phyloP scores from a whole-genome alignment of 1,284 basidiomycete genomes.

The Tilletia setariae region DNA sequence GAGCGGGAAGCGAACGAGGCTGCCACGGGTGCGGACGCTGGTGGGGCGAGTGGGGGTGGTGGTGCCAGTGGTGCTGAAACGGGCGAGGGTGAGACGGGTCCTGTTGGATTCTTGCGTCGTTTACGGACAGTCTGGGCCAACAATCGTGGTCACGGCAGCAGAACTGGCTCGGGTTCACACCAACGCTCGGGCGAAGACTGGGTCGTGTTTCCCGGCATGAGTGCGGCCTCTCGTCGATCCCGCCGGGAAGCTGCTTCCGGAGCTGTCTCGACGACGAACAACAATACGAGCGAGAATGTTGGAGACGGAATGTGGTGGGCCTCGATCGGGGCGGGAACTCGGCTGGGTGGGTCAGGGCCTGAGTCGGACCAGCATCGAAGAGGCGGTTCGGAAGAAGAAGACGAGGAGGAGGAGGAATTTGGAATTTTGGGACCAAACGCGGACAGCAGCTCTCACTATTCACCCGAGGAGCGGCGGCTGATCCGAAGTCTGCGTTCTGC shows the following conservation, averaged over 20 bases:
- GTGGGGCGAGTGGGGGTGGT: not conserved
- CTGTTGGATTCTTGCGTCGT: slow-evolving; percentile 29
- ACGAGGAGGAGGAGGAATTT: slow-evolving; percentile 23
- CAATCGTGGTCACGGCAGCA: slow-evolving; percentile 11
- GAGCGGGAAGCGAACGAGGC: slow-evolving; percentile 26
- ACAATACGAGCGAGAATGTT: not conserved
- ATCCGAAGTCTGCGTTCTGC: slow-evolving; percentile 28
- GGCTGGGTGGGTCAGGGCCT: slow-evolving; percentile 20
- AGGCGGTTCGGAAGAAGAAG: slow-evolving; percentile 29
- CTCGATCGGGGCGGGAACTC: not conserved
- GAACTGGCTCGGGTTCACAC: not conserved
- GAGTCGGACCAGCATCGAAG: not conserved
- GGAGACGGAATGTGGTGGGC: slow-evolving; percentile 10
- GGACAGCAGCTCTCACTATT: not conserved
- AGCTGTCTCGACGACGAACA: not conserved
- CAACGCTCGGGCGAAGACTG: slow-evolving; percentile 39
- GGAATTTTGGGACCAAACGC: not conserved
- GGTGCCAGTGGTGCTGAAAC: not conserved
- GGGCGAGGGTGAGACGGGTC: not conserved
- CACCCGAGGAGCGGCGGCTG: slow-evolving; percentile 30
- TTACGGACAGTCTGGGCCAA: slow-evolving; percentile 26
- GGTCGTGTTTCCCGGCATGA: slow-evolving; percentile 42
- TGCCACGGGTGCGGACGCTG: slow-evolving; percentile 9
- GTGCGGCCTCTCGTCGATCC: slow-evolving; percentile 17
- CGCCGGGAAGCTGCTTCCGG: slow-evolving; percentile 8